Evolutionary conservation across 768 basidiomycete genomes (phyloP).

Genomic region (Mycena pura): DNA sequence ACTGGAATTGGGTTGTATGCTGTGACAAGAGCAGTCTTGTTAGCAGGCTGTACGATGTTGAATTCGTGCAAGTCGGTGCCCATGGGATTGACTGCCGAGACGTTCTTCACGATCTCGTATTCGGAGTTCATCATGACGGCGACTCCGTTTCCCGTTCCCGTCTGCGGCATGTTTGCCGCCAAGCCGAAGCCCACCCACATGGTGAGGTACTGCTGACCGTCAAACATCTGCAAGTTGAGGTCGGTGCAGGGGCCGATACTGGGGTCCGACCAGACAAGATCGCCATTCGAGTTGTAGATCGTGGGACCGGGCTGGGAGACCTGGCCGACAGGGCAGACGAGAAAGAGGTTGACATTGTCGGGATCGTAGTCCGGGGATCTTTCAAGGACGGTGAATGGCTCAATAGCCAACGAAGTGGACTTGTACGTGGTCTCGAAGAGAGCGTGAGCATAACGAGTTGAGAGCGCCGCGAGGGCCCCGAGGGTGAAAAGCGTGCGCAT

Average conservation of each 20-base stretch:
- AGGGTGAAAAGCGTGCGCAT: neutral
- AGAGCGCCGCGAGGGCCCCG: neutral
- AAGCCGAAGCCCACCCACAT: slow-evolving; percentile 6
- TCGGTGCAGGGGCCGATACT: slow-evolving; percentile 1
- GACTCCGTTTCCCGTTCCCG: neutral
- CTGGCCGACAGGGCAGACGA: slow-evolving; percentile 6
- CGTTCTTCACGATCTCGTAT: slow-evolving; percentile 7
- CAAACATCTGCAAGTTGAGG: slow-evolving; percentile 13
- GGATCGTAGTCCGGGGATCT: slow-evolving; percentile 11
- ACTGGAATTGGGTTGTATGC: slow-evolving; percentile 14
- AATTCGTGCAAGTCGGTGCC: slow-evolving; percentile 15
- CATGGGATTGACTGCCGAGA: slow-evolving; percentile 5
- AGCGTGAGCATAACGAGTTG: neutral
- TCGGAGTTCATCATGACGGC: slow-evolving; percentile 4
- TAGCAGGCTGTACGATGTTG: slow-evolving; percentile 2
- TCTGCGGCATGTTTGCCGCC: neutral
- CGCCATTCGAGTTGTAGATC: slow-evolving; percentile 17
- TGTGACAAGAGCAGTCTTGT: slow-evolving; percentile 9
- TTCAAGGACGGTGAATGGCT: slow-evolving; percentile 14
- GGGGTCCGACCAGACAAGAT: slow-evolving; percentile 18
- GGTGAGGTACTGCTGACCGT: slow-evolving; percentile 12
- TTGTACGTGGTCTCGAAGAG: slow-evolving; percentile 16
- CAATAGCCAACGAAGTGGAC: slow-evolving; percentile 12
- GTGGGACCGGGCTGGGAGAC: slow-evolving; percentile 9
- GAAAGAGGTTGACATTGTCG: slow-evolving; percentile 14